phyloP scores from a whole-genome alignment of 768 basidiomycete genomes.

The Agrocybe praecox region DNA sequence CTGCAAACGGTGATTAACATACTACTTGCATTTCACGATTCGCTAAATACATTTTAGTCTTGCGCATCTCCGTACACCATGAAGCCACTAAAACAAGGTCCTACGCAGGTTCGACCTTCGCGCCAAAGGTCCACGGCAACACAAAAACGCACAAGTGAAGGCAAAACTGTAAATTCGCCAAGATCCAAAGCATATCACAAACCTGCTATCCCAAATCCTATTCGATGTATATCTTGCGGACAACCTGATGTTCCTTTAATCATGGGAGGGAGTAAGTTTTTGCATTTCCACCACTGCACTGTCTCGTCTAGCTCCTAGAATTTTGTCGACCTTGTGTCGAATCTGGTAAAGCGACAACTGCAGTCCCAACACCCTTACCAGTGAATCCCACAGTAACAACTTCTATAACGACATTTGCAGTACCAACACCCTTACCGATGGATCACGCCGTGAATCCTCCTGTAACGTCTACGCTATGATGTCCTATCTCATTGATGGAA shows the following conservation, averaged over 20 bases:
- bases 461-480: neutral
- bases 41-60: conserved; percentile 32
- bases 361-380: neutral
- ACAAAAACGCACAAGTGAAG: conserved; percentile 23
- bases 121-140: conserved; percentile 28
- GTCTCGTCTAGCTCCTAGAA: conserved; percentile 36
- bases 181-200: conserved; percentile 12
- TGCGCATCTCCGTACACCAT: conserved; percentile 50
- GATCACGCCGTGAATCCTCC: too few species aligned
- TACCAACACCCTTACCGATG: too few species aligned
- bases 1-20: conserved; percentile 52
- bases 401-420: too few species aligned
- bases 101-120: conserved; percentile 28
- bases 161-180: conserved; percentile 12
- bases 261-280: conserved; percentile 68
- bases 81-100: conserved; percentile 59
- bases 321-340: conserved; percentile 73
- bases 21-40: conserved; percentile 14
- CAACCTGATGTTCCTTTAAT: conserved; percentile 76
- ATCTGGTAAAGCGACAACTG: conserved; percentile 39
- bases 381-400: neutral
- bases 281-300: neutral
- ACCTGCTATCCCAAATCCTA: conserved; percentile 22
- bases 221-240: conserved; percentile 61
- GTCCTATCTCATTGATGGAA: too few species aligned